phyloP scores from a whole-genome alignment of 768 basidiomycete species.

The Phallus indusiatus region DNA sequence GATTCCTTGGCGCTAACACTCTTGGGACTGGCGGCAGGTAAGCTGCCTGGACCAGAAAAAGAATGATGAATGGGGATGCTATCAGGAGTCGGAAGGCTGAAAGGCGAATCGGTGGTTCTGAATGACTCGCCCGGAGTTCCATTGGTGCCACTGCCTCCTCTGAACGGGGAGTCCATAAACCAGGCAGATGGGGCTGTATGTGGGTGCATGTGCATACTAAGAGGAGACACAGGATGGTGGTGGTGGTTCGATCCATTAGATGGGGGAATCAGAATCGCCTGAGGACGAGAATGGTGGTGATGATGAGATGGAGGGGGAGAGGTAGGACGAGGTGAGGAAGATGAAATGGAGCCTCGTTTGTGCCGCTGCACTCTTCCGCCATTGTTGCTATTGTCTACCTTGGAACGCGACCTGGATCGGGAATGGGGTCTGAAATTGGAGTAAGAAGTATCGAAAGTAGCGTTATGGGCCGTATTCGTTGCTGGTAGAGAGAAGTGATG shows the following conservation, averaged over 20 bases:
- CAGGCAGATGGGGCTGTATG: slow-evolving; percentile 1
- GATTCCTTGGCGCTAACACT: slow-evolving; percentile 19
- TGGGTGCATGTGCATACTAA: slow-evolving; percentile 3
- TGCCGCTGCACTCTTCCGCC: slow-evolving; percentile 6
- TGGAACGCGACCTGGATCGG: slow-evolving; percentile 37
- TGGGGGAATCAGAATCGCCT: slow-evolving; percentile 61
- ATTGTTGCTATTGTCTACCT: slow-evolving; percentile 19
- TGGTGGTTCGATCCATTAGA: background rate
- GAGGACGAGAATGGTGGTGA: slow-evolving; percentile 32
- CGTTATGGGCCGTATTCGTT: slow-evolving; percentile 30
- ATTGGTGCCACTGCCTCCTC: background rate
- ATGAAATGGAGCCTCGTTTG: slow-evolving; percentile 22
- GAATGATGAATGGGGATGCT: slow-evolving; percentile 13
- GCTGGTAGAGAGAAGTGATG: slow-evolving; percentile 45
- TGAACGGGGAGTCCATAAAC: background rate
- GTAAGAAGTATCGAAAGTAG: slow-evolving; percentile 20
- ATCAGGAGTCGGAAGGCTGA: slow-evolving; percentile 24
- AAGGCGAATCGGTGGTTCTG: background rate
- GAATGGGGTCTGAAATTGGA: slow-evolving; percentile 10
- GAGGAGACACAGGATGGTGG: slow-evolving; percentile 8
- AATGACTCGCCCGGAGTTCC: background rate
- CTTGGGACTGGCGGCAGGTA: slow-evolving; percentile 26
- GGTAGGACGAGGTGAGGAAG: slow-evolving; percentile 31
- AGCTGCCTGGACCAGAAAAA: slow-evolving; percentile 7
- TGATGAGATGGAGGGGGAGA: slow-evolving; percentile 40